A percentile compares a stretch with the other conserved stretches of the same genome.
Conservation (phyloP, 352 stramenopile genomes). For the Phytopythium ostracodes region DNA sequence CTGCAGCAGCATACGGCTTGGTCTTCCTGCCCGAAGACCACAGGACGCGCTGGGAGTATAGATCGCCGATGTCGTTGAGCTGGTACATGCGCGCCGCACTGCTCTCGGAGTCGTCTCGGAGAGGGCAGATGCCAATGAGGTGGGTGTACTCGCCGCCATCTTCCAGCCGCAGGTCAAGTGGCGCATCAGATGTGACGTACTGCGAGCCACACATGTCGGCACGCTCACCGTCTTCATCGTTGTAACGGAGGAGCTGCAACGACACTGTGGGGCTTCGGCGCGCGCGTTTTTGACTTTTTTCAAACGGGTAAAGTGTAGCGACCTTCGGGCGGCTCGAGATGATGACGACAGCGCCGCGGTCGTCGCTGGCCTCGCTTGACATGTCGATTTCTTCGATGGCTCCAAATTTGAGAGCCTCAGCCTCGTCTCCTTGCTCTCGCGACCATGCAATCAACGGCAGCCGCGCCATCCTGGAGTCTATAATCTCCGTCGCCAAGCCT, state of each 20-base stretch:
- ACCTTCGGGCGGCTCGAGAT: slow-evolving; percentile 30
- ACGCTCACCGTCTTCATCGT: slow-evolving; percentile 28
- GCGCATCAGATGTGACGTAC: slow-evolving; percentile 50
- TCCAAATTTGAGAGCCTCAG: slow-evolving; percentile 23
- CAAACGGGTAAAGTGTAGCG: slow-evolving; percentile 44
- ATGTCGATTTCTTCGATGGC: slow-evolving; percentile 46
- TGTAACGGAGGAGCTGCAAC: slow-evolving; percentile 33
- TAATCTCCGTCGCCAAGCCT: slow-evolving; percentile 54
- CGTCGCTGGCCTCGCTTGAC: slow-evolving; percentile 19
- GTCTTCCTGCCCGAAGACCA: slow-evolving; percentile 18
- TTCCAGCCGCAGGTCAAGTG: slow-evolving; percentile 51
- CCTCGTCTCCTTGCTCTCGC: slow-evolving; percentile 19
- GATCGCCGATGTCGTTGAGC: slow-evolving; percentile 59
- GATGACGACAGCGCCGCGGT: slow-evolving; percentile 36
- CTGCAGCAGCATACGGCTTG: slow-evolving; percentile 35
- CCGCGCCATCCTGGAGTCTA: slow-evolving; percentile 62
- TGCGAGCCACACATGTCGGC: slow-evolving; percentile 24
- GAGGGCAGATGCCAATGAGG: slow-evolving; percentile 42
- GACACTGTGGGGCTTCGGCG: slow-evolving; percentile 22
- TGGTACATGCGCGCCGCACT: slow-evolving; percentile 45
- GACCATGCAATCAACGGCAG: slow-evolving; percentile 61
- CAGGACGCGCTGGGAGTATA: slow-evolving; percentile 58
- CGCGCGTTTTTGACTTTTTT: slow-evolving; percentile 23
- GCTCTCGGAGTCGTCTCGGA: slow-evolving; percentile 21
- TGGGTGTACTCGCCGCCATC: slow-evolving; percentile 59